Evolutionary conservation across 2,329 filamentous ascomycete genomes (phyloP).

Genomic region (Trichoderma oligosporum): DNA sequence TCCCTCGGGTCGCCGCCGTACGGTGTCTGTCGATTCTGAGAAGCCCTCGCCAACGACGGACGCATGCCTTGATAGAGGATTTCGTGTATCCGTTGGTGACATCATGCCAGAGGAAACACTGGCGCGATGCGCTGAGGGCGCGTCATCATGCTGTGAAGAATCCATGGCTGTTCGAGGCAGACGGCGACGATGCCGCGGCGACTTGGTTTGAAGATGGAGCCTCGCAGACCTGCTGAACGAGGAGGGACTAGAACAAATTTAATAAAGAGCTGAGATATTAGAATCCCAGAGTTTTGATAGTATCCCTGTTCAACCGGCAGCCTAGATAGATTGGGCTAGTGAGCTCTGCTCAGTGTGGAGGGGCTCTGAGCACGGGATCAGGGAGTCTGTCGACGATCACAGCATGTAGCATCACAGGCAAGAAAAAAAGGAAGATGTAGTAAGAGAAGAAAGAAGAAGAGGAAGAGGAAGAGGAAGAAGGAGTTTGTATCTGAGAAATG

Average conservation of each 20-base stretch:
- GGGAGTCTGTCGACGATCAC: conserved; percentile 12
- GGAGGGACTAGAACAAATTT: background rate
- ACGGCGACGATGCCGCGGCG: conserved; percentile 10
- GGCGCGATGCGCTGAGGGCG: conserved; percentile 35
- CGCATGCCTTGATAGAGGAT: conserved; percentile 36
- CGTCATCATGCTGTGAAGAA: conserved; percentile 34
- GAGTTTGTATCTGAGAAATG: background rate
- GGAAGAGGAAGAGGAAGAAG: background rate
- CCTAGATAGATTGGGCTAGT: conserved; percentile 17
- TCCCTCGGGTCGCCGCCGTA: conserved; percentile 54
- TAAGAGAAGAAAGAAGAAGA: background rate
- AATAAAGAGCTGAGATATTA: conserved; percentile 16
- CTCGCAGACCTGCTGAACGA: conserved; percentile 9
- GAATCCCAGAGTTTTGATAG: background rate
- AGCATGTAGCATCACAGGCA: background rate
- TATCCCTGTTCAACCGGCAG: conserved; percentile 16
- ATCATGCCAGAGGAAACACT: conserved; percentile 38
- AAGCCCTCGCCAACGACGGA: conserved; percentile 38
- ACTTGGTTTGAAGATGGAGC: background rate
- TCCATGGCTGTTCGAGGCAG: conserved; percentile 41
- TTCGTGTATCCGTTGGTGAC: conserved; percentile 50
- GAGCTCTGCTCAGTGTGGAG: conserved; percentile 19
- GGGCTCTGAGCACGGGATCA: conserved; percentile 20
- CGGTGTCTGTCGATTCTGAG: conserved; percentile 56
- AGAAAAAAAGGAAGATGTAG: background rate